A percentile compares a stretch with the other conserved stretches of the same genome.
Evolutionary conservation across 371 early-diverging fungal genomes (phyloP).

Genomic region (Phascolomyces articulosus): DNA sequence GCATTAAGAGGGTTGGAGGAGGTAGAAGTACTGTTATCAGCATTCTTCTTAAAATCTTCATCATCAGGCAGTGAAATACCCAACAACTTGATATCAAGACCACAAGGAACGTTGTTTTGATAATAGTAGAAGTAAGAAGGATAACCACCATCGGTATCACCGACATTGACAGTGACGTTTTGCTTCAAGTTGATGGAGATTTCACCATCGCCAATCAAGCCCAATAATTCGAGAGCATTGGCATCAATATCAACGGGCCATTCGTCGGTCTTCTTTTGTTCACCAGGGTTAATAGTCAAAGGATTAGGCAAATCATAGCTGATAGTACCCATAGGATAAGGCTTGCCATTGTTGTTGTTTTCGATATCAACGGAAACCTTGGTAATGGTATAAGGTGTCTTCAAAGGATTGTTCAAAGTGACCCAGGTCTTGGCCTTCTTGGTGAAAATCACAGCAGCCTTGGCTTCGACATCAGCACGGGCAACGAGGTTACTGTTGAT

Average conservation of each 20-base stretch:
- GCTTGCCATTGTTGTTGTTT: constrained; percentile 14
- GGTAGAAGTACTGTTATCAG: background rate
- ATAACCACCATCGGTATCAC: constrained; percentile 31
- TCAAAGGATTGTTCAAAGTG: constrained; percentile 44
- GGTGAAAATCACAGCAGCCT: constrained; percentile 24
- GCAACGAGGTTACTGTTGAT: constrained; percentile 41
- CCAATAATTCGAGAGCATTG: constrained; percentile 16
- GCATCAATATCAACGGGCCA: constrained; percentile 31
- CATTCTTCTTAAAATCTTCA: background rate
- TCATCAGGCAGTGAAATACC: constrained; percentile 16
- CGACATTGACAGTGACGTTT: constrained; percentile 39
- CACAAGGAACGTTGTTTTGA: constrained; percentile 33
- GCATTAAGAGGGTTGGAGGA: background rate
- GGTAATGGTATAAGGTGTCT: constrained; percentile 34
- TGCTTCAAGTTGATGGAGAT: constrained; percentile 33
- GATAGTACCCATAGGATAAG: constrained; percentile 31
- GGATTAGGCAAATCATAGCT: constrained; percentile 27
- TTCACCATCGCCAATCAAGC: constrained; percentile 16
- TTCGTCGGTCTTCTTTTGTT: constrained; percentile 19
- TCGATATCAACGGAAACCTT: constrained; percentile 28
- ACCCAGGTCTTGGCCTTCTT: constrained; percentile 31
- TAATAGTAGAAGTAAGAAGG: constrained; percentile 29
- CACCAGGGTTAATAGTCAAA: constrained; percentile 33
- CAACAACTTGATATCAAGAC: constrained; percentile 13
- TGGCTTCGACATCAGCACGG: constrained; percentile 34